A percentile compares a stretch with the other conserved stretches of the same genome.
Evolutionary conservation across 164 flowering plant genomes (phyloP).

Genomic region (Liriodendron chinense): DNA sequence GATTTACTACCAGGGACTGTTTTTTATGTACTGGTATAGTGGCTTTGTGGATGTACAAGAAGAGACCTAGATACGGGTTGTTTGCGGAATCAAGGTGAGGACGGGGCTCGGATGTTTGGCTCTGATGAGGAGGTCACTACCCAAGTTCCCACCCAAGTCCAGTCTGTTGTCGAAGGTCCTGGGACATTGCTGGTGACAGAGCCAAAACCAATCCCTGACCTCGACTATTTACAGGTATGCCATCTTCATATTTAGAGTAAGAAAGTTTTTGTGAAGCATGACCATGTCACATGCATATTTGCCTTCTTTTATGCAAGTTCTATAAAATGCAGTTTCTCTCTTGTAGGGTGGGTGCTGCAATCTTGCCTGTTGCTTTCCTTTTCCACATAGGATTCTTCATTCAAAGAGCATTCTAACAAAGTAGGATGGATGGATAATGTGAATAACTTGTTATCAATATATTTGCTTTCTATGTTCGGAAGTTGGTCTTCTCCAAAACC

Average conservation of each 20-base stretch:
- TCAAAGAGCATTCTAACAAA: no score
- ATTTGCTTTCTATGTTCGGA: no score
- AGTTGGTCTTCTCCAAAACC: no score
- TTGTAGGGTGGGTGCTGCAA: no score
- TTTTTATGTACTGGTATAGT: slow-evolving; percentile 68
- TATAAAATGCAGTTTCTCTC: no score
- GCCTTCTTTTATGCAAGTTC: background rate
- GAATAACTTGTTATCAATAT: no score
- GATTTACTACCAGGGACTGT: slow-evolving; percentile 60
- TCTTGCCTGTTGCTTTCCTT: no score
- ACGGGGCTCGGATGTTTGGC: slow-evolving; percentile 42
- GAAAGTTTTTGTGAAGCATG: background rate
- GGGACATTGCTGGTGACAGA: slow-evolving; percentile 60
- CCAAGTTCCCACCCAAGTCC: slow-evolving; percentile 80
- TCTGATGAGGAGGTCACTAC: slow-evolving; percentile 59
- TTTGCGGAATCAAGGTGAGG: slow-evolving; percentile 29
- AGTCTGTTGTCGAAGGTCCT: slow-evolving; percentile 73
- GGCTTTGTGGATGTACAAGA: slow-evolving; percentile 48
- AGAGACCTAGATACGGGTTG: slow-evolving; percentile 33
- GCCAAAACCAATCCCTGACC: slow-evolving; percentile 66
- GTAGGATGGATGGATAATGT: no score
- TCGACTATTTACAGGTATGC: slow-evolving; percentile 87
- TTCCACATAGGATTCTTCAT: no score
- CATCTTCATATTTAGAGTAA: background rate
- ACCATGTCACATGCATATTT: background rate